Percentiles rank a stretch among this genome's conserved stretches.
These are phyloP conservation scores for Pezicula carpinea DNA, from an alignment of 2,329 filamentous ascomycete genomes.

Conservation along the genomic window DNA sequence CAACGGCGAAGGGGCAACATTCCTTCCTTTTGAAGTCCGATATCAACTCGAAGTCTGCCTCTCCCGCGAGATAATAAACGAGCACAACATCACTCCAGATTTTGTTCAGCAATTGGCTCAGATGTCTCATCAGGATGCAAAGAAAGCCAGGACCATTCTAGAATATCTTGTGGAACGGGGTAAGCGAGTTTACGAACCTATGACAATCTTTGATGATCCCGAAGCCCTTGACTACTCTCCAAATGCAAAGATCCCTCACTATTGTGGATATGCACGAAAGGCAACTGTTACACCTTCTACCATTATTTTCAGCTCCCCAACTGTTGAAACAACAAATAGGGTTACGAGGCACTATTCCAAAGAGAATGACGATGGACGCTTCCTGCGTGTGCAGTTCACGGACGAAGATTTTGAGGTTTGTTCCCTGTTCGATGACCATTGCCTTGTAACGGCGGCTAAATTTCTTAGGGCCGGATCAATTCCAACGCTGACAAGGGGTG, in stretches of 20 bases:
- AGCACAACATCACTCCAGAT: slow-evolving; percentile 62
- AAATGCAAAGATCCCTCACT: slow-evolving; percentile 54
- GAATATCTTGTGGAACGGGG: slow-evolving; percentile 68
- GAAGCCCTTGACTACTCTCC: slow-evolving; percentile 44
- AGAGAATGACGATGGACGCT: slow-evolving; percentile 64
- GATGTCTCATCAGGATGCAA: slow-evolving; percentile 37
- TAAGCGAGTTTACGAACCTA: slow-evolving; percentile 60
- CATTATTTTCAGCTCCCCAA: slow-evolving; percentile 71
- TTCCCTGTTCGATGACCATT: slow-evolving; percentile 15
- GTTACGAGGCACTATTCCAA: slow-evolving; percentile 67
- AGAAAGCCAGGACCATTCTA: slow-evolving; percentile 60
- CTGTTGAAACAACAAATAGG: slow-evolving; percentile 82
- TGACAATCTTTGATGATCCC: slow-evolving; percentile 61
- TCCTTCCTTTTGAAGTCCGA: slow-evolving; percentile 65
- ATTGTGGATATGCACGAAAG: slow-evolving; percentile 73
- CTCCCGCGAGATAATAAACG: slow-evolving; percentile 72
- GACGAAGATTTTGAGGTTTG: slow-evolving; percentile 58
- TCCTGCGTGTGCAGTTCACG: slow-evolving; percentile 83
- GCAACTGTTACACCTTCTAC: slow-evolving; percentile 80
- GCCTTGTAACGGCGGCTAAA: slow-evolving; percentile 8
- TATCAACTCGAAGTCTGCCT: slow-evolving; percentile 94
- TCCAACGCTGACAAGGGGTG: slow-evolving; percentile 43
- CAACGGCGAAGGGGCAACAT: slow-evolving; percentile 27
- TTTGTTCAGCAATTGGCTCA: slow-evolving; percentile 61
- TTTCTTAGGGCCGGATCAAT: slow-evolving; percentile 53